Base-by-base conservation (phyloP, 2,329 filamentous ascomycete genomes). In the Fusarium foetens region DNA sequence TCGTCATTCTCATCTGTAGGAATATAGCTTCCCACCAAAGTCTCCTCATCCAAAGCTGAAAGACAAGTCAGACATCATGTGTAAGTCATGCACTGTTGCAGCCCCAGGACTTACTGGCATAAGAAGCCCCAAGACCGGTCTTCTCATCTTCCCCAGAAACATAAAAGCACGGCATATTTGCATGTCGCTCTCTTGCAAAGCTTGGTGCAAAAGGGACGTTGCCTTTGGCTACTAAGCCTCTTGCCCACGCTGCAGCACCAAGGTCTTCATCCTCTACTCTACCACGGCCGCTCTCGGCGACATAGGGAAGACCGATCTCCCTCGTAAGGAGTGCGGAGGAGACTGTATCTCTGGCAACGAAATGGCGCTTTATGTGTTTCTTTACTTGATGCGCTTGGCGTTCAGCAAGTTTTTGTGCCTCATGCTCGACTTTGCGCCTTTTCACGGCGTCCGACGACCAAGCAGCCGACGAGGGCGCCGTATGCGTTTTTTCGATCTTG, bases 371-470 rank as follows among this genome's bases (percentile, higher is more conserved):
- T 51, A 87, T 80, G 23, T 84, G 83, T 21, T 77, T 72, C 66
- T 77, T 80, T n/a, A 81, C 72, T 13, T 81, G 68, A 17, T 79
- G 59, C n/a, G 74, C 73, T 43, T 80, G 77, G 9, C 72, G 73
- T 19, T 75, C 68, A 0, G 74, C 76, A 16, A 73, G 77, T 46
- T 75, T 59, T 3, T 76, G 76, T 9, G 79, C 78, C 27, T 79
- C 79, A 39, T 86, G 82, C 36, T 87, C 82, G 6, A 83, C 69
- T 66, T 85, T 85, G 58, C 88, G 88, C 71, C 84, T 84, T 80
- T 89, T 91, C 62, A 92, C 87, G 11, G 85, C 85, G 49, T 88
- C 83, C n/a, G 84, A 81, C 13, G 90, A 89, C 82, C 90, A 92
- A 21, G 84, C 80, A 1, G 86, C 83, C 12, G 79, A 80, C 4